phyloP scores from a whole-genome alignment of 805 yeast genomes.

The Lipomyces oligophaga region DNA sequence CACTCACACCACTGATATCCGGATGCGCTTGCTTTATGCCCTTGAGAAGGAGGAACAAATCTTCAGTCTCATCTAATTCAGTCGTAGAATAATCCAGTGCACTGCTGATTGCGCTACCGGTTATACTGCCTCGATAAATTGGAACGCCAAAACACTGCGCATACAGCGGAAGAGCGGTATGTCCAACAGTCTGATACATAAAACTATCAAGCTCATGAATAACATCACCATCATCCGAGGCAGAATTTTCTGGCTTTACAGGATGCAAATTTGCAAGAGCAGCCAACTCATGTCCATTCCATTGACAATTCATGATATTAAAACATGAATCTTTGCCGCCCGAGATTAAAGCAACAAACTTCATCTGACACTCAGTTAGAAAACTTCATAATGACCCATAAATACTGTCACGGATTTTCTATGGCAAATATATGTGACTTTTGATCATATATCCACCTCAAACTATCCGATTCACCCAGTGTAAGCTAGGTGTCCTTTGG shows the following conservation, averaged over 20 bases:
- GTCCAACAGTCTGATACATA: conserved; percentile 98
- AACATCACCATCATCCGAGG: conserved; percentile 24
- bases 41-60: conserved; percentile 54
- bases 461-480: no score
- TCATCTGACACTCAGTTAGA: conserved; percentile 49
- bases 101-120: conserved; percentile 60
- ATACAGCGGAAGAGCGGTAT: conserved; percentile 64
- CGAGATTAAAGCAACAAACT: conserved; percentile 83
- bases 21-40: conserved; percentile 55
- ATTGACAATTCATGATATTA: conserved; percentile 80
- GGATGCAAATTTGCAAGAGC: conserved; percentile 87
- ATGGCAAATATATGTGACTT: conserved; percentile 21
- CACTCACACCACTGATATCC: conserved; percentile 78
- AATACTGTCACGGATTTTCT: conserved; percentile 24
- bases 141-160: conserved; percentile 74
- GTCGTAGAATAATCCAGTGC: conserved; percentile 67
- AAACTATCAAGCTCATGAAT: conserved; percentile 81
- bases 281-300: conserved; percentile 76
- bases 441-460: no score
- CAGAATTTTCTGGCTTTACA: conserved; percentile 33
- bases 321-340: conserved; percentile 97
- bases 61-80: conserved; percentile 81
- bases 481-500: no score
- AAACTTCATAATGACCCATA: background rate
- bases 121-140: conserved; percentile 62